Evolutionary conservation across 345 rosid genomes (phyloP).

Genomic region (Eucalyptus paniculata): DNA sequence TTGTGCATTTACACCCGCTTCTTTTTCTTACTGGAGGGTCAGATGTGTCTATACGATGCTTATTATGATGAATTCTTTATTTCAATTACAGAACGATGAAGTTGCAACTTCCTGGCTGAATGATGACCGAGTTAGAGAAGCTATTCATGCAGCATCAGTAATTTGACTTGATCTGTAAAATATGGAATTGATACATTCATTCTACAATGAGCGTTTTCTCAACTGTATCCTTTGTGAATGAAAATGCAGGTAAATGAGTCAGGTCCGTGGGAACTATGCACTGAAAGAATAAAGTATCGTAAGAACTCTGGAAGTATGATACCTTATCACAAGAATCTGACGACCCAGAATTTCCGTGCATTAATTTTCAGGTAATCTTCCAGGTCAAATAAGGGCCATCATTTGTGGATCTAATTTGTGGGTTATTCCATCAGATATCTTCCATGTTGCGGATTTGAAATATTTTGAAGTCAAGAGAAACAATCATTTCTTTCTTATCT

Average conservation of each 20-base stretch:
- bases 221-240: background rate
- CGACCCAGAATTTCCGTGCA: slow-evolving; percentile 31
- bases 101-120: slow-evolving; percentile 38
- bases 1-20: background rate
- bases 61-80: background rate
- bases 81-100: slow-evolving; percentile 23
- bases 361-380: slow-evolving; percentile 37
- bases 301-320: slow-evolving; percentile 32
- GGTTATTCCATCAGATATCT: background rate
- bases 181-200: background rate
- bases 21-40: background rate
- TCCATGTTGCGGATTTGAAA: background rate
- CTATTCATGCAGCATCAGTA: slow-evolving; percentile 39
- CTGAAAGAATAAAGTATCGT: background rate
- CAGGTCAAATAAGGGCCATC: background rate
- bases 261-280: slow-evolving; percentile 42
- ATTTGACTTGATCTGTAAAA: background rate
- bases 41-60: background rate
- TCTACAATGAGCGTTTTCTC: background rate
- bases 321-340: slow-evolving; percentile 26
- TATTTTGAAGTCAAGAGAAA: background rate
- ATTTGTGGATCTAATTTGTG: background rate
- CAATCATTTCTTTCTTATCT: background rate
- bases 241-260: slow-evolving; percentile 1
- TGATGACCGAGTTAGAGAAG: slow-evolving; percentile 27